These are phyloP conservation scores for Aphanomyces invadans DNA, from an alignment of 352 stramenopile species.

Conservation along the genomic window DNA sequence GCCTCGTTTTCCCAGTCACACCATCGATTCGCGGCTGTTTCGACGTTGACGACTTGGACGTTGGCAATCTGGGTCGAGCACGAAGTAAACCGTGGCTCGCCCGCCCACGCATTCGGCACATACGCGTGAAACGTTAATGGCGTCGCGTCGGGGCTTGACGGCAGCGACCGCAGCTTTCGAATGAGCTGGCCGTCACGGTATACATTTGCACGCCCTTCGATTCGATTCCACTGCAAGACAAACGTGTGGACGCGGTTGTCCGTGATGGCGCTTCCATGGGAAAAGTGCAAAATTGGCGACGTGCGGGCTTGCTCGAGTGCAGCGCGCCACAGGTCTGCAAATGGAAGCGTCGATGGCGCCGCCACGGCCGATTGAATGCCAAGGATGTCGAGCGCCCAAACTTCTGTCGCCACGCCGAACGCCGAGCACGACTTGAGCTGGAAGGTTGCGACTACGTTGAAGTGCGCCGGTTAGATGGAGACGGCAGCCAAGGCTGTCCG, in stretches of 20 bases:
- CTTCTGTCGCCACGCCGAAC: conserved; percentile 52
- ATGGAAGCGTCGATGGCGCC: neutral
- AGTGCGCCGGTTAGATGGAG: too few species aligned
- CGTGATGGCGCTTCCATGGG: conserved; percentile 26
- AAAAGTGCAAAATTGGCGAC: conserved; percentile 23
- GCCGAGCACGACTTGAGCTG: conserved; percentile 39
- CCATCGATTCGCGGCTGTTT: conserved; percentile 51
- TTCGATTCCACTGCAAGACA: conserved; percentile 59
- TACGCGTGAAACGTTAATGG: conserved; percentile 48
- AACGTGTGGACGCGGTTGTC: conserved; percentile 29
- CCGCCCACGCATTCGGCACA: conserved; percentile 59
- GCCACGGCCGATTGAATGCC: conserved; percentile 34
- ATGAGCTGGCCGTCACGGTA: conserved; percentile 52
- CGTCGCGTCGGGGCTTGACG: neutral
- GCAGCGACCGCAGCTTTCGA: conserved; percentile 29
- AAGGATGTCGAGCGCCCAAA: conserved; percentile 41
- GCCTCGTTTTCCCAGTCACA: conserved; percentile 43
- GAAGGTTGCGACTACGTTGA: conserved; percentile 42
- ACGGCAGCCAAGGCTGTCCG: neutral
- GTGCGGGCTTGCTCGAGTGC: conserved; percentile 50
- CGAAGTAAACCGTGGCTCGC: conserved; percentile 43
- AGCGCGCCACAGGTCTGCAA: conserved; percentile 42
- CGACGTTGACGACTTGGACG: conserved; percentile 47
- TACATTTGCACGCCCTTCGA: conserved; percentile 43
- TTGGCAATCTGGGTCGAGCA: conserved; percentile 44